Evolutionary conservation across 768 basidiomycete genomes (phyloP).

Genomic region (Flagelloscypha sp.): DNA sequence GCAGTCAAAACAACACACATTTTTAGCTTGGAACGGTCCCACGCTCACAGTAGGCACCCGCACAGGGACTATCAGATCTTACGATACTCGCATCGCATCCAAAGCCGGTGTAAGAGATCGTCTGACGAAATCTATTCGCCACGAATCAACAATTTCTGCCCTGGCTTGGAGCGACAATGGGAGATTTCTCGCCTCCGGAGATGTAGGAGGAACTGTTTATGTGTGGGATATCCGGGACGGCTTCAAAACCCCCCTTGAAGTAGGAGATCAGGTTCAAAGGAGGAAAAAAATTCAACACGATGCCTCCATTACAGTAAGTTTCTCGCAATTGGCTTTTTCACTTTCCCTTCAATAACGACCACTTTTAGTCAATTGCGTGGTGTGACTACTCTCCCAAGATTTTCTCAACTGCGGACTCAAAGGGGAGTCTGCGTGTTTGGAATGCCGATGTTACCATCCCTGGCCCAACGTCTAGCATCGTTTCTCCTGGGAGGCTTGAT

Average conservation of each 20-base stretch:
- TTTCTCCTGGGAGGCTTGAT: slow-evolving; percentile 36
- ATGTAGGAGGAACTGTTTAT: slow-evolving; percentile 65
- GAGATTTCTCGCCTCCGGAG: slow-evolving; percentile 65
- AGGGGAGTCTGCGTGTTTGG: slow-evolving; percentile 49
- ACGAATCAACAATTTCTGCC: slow-evolving; percentile 57
- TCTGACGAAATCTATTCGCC: slow-evolving; percentile 55
- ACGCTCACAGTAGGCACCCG: slow-evolving; percentile 57
- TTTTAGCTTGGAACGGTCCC: slow-evolving; percentile 58
- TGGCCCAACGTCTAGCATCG: slow-evolving; percentile 36
- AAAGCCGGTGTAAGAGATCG: slow-evolving; percentile 47
- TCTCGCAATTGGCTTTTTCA: neutral
- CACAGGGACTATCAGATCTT: slow-evolving; percentile 68
- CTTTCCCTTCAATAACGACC: slow-evolving; percentile 1
- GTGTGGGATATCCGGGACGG: slow-evolving; percentile 62
- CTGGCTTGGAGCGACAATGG: slow-evolving; percentile 64
- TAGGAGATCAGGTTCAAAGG: slow-evolving; percentile 46
- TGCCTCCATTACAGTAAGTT: slow-evolving; percentile 44
- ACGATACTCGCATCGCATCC: slow-evolving; percentile 51
- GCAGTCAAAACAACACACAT: slow-evolving; percentile 50
- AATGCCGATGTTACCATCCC: slow-evolving; percentile 36
- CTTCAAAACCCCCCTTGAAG: slow-evolving; percentile 35
- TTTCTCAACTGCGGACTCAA: slow-evolving; percentile 30
- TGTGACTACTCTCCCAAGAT: slow-evolving; percentile 48
- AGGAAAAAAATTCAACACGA: slow-evolving; percentile 67
- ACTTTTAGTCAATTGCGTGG: slow-evolving; percentile 45